Evolutionary conservation across 2,329 filamentous ascomycete species (phyloP).

Genomic region (Neofusicoccum cordaticola): DNA sequence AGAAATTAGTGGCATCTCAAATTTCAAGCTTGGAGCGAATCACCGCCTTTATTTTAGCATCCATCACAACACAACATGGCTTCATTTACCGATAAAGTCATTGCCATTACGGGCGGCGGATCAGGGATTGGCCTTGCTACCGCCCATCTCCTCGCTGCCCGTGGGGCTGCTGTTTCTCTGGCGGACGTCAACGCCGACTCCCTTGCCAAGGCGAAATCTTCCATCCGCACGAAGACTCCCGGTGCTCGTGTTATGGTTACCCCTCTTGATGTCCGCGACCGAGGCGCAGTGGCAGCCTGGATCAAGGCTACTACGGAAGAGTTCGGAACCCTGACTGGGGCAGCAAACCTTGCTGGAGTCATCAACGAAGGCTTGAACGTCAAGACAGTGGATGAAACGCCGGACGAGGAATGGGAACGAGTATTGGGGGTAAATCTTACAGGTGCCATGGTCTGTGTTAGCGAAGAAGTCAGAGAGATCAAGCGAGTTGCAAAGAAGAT

Average conservation of each 20-base stretch:
- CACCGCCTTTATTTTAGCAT: not conserved
- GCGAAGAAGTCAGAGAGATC: slow-evolving; percentile 42
- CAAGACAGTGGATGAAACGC: slow-evolving; percentile 27
- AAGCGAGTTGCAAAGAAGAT: slow-evolving; percentile 22
- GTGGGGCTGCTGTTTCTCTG: slow-evolving; percentile 29
- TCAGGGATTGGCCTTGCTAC: slow-evolving; percentile 28
- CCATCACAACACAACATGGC: not conserved
- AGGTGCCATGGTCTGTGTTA: slow-evolving; percentile 39
- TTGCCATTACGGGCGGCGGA: slow-evolving; percentile 32
- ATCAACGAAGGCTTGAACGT: slow-evolving; percentile 30
- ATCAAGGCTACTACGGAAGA: slow-evolving; percentile 45
- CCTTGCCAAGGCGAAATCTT: slow-evolving; percentile 26
- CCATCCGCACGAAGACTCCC: slow-evolving; percentile 23
- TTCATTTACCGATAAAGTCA: slow-evolving; percentile 30
- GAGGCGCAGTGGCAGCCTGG: slow-evolving; percentile 51
- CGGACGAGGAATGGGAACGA: slow-evolving; percentile 39
- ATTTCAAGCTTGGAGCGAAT: no score
- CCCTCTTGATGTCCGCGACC: slow-evolving; percentile 51
- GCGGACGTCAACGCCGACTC: slow-evolving; percentile 30
- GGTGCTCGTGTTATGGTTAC: slow-evolving; percentile 31
- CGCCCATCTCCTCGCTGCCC: not conserved
- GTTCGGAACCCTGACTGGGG: slow-evolving; percentile 54
- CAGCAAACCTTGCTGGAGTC: slow-evolving; percentile 53
- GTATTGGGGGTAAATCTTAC: slow-evolving; percentile 39
- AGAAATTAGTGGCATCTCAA: no score